Percentiles rank a stretch among this genome's conserved stretches.
Conservation (phyloP, 2,329 filamentous ascomycete genomes). For the Oidium heveae region DNA sequence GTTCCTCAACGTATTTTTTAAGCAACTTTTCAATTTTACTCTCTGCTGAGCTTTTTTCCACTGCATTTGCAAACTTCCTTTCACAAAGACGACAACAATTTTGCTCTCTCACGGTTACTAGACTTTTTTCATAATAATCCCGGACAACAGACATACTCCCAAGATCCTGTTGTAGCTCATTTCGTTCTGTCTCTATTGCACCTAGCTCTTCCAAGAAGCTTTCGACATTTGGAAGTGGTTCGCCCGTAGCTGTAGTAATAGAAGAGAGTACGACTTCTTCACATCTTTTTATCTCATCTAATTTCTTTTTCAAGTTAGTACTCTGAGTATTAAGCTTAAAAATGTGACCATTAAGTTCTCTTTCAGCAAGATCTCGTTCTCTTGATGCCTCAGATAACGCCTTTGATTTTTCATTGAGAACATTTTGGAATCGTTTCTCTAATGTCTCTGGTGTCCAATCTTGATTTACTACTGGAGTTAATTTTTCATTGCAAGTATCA, state of each 20-base stretch:
- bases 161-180: constrained; percentile 32
- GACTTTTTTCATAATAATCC: constrained; percentile 44
- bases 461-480: constrained; percentile 35
- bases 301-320: constrained; percentile 37
- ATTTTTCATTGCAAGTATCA: constrained; percentile 45
- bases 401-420: constrained; percentile 29
- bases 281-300: constrained; percentile 33
- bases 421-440: constrained; percentile 42
- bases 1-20: constrained; percentile 34
- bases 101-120: constrained; percentile 37
- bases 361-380: constrained; percentile 41
- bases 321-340: constrained; percentile 42
- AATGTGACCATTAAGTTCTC: constrained; percentile 54
- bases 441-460: constrained; percentile 46
- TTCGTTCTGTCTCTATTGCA: constrained; percentile 23
- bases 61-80: constrained; percentile 36
- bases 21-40: constrained; percentile 39
- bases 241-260: constrained; percentile 19
- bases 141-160: constrained; percentile 43
- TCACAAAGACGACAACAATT: constrained; percentile 57
- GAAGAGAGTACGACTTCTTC: constrained; percentile 28
- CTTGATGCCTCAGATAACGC: constrained; percentile 38
- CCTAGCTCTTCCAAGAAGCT: constrained; percentile 27
- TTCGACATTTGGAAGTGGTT: constrained; percentile 21
- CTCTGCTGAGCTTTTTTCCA: constrained; percentile 36